Conservation (phyloP, 139 green algal species). For the Spirogloea muscicola region DNA sequence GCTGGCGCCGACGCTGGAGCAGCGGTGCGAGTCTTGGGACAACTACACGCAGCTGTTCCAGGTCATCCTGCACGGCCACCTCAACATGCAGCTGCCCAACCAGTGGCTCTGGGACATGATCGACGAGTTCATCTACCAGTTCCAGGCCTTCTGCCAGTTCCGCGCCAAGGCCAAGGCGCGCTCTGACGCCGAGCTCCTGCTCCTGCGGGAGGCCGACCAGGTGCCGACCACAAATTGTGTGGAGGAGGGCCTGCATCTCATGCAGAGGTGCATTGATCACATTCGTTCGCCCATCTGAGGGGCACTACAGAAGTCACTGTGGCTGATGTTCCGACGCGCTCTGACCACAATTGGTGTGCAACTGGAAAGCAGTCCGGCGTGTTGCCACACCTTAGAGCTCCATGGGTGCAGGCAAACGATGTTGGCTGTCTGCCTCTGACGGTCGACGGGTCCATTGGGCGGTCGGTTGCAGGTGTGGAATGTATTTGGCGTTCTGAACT, state of each 20-base stretch:
- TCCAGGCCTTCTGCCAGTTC: slow-evolving; percentile 86
- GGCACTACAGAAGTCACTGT: too few relatives aligned
- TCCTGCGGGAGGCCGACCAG: slow-evolving; percentile 67
- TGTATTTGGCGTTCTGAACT: slow-evolving; percentile 73
- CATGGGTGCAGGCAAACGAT: too few relatives aligned
- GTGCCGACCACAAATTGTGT: too few relatives aligned
- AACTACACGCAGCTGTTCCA: slow-evolving; percentile 72
- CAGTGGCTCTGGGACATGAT: slow-evolving; percentile 99
- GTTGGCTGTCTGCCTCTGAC: too few relatives aligned
- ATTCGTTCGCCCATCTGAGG: too few relatives aligned
- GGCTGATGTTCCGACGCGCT: too few relatives aligned
- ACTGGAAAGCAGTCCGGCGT: too few relatives aligned
- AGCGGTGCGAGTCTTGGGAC: slow-evolving; percentile 83
- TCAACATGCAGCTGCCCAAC: slow-evolving; percentile 98
- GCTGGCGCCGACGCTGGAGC: slow-evolving; percentile 68
- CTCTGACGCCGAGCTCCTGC: slow-evolving; percentile 69
- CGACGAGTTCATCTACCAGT: slow-evolving; percentile 99
- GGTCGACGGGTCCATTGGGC: too few relatives aligned
- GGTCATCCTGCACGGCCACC: slow-evolving; percentile 82
- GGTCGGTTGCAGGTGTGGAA: slow-evolving; percentile 75
- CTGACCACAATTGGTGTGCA: too few relatives aligned
- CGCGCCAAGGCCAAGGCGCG: slow-evolving; percentile 67
- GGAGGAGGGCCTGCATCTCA: too few relatives aligned
- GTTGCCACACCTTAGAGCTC: too few relatives aligned
- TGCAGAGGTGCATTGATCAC: too few relatives aligned